These are phyloP conservation scores for Brettanomyces naardenensis DNA, from an alignment of 805 yeast species.

Conservation along the genomic window DNA sequence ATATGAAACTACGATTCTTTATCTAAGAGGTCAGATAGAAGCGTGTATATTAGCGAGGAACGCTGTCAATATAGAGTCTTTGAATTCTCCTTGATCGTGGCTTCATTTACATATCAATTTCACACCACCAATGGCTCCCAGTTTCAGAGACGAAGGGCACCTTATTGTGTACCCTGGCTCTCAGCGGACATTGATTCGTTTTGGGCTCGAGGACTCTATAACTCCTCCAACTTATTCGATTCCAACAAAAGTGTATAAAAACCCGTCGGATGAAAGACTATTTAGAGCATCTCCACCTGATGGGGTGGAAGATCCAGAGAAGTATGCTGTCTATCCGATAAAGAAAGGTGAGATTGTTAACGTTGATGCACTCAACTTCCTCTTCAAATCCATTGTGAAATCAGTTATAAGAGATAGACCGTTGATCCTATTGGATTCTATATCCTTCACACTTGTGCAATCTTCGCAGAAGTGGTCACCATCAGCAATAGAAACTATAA, in stretches of 20 bases:
- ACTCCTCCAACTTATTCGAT: slow-evolving; percentile 68
- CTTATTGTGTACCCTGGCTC: slow-evolving; percentile 77
- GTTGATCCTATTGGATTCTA: slow-evolving; percentile 25
- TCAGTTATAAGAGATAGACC: slow-evolving; percentile 34
- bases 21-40: too few species aligned
- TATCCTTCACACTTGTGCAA: slow-evolving; percentile 60
- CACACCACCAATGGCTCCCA: slow-evolving; percentile 18
- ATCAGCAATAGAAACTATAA: slow-evolving; percentile 54
- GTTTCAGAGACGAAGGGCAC: slow-evolving; percentile 26
- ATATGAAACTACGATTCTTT: too few species aligned
- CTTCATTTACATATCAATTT: too few species aligned
- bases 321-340: slow-evolving; percentile 48
- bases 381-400: slow-evolving; percentile 43
- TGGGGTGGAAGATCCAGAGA: slow-evolving; percentile 27
- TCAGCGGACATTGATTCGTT: slow-evolving; percentile 60
- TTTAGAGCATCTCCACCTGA: slow-evolving; percentile 16
- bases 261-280: slow-evolving; percentile 1
- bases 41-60: too few species aligned
- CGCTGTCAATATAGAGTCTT: too few species aligned
- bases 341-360: slow-evolving; percentile 55
- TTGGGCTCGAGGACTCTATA: slow-evolving; percentile 71
- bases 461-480: slow-evolving; percentile 67
- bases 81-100: too few species aligned
- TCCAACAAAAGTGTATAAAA: slow-evolving; percentile 59
- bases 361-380: slow-evolving; percentile 60